Percentiles rank a stretch among this genome's conserved stretches.
Evolutionary conservation across 2,329 filamentous ascomycete species (phyloP).

Genomic region (Aspergillus sp.): DNA sequence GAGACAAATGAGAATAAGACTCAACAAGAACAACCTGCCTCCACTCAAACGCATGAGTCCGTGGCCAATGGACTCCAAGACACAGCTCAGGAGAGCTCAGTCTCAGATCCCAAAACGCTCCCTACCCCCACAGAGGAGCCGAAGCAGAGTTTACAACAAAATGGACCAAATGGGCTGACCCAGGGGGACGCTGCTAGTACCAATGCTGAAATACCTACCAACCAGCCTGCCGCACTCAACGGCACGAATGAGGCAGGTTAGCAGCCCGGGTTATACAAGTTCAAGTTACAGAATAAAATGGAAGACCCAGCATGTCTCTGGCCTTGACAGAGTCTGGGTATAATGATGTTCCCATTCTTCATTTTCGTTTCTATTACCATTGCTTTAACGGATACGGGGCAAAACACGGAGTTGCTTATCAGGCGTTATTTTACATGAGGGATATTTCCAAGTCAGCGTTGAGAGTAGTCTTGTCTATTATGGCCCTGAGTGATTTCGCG

Average conservation of each 20-base stretch:
- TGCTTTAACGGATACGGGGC: not conserved
- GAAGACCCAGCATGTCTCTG: no score
- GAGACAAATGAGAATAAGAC: not conserved
- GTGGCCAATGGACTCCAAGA: constrained; percentile 1
- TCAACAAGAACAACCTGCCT: not conserved
- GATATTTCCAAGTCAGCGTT: not conserved
- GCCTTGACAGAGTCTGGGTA: no score
- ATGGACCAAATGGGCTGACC: not conserved
- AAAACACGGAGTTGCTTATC: not conserved
- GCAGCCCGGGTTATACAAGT: not conserved
- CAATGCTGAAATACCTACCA: not conserved
- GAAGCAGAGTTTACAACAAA: not conserved
- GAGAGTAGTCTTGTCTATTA: not conserved
- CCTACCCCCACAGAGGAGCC: not conserved
- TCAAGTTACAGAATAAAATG: not conserved
- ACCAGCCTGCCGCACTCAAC: not conserved
- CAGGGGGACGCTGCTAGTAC: not conserved
- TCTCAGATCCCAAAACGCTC: not conserved
- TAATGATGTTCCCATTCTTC: no score
- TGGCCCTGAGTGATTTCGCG: no score
- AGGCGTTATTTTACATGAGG: constrained; percentile 1
- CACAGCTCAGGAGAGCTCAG: not conserved
- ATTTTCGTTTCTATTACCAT: not conserved
- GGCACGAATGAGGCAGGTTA: not conserved
- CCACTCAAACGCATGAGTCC: constrained; percentile 1